Percentiles rank a stretch among this genome's conserved stretches.
Conservation (phyloP, 169 alveolate species). For the Plasmodium knowlesi region DNA sequence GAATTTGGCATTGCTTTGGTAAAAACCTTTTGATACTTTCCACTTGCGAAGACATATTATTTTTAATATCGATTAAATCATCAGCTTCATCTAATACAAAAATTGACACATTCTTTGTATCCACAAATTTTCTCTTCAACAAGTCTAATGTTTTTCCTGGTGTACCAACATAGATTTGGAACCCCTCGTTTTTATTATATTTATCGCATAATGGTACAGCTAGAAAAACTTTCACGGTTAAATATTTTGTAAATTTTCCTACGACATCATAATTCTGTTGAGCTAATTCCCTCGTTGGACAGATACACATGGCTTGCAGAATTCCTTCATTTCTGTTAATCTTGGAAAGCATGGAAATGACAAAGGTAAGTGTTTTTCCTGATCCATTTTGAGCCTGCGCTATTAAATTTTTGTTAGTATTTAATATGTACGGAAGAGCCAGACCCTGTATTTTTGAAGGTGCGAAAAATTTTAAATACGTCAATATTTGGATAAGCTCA, state of each 20-base stretch:
- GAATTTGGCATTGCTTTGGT: conserved; percentile 88
- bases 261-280: conserved; percentile 94
- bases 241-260: conserved; percentile 91
- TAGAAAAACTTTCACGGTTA: conserved; percentile 87
- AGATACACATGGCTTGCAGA: conserved; percentile 91
- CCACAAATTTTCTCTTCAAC: conserved; percentile 90
- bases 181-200: conserved; percentile 83
- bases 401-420: conserved; percentile 82
- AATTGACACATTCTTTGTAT: conserved; percentile 80
- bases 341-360: conserved; percentile 92
- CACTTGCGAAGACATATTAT: conserved; percentile 93
- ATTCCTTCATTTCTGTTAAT: conserved; percentile 86
- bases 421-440: conserved; percentile 86
- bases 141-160: conserved; percentile 97
- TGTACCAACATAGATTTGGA: conserved; percentile 96
- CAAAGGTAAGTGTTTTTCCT: conserved; percentile 98
- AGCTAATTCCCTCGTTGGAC: conserved; percentile 98
- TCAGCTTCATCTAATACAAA: conserved; percentile 98
- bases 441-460: conserved; percentile 89
- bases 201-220: conserved; percentile 90
- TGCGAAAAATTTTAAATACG: conserved; percentile 75
- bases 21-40: conserved; percentile 83
- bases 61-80: conserved; percentile 92
- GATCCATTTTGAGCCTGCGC: conserved; percentile 98
- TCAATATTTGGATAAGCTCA: conserved; percentile 77